phyloP scores from a whole-genome alignment of 495 filamentous ascomycete species.

The Daldinia vernicosa region DNA sequence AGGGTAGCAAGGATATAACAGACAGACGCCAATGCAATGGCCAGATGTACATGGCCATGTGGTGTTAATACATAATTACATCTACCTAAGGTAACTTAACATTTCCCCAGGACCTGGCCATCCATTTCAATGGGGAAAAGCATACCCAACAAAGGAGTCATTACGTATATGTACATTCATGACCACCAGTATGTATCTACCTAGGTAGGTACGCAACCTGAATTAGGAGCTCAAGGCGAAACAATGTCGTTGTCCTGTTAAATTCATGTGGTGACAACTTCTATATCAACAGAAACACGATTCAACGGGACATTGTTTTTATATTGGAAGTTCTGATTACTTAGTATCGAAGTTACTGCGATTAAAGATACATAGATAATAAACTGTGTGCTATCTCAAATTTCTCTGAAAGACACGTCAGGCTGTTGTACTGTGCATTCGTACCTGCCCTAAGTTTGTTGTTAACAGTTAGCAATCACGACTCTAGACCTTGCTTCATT shows the following conservation, averaged over 20 bases:
- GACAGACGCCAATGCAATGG: too few species aligned
- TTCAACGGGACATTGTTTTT: too few species aligned
- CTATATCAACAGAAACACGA: neutral
- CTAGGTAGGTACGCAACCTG: too few species aligned
- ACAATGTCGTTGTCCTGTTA: neutral
- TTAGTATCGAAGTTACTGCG: neutral
- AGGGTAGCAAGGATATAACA: too few species aligned
- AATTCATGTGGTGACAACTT: neutral
- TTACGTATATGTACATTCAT: neutral
- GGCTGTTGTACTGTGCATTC: neutral
- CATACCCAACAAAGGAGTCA: neutral
- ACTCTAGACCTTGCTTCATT: neutral
- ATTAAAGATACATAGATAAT: neutral
- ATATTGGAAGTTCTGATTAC: too few species aligned
- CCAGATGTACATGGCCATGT: too few species aligned
- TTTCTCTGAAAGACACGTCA: neutral
- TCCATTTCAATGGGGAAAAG: neutral
- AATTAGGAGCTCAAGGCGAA: neutral
- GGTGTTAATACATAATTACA: too few species aligned
- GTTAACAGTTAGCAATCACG: neutral
- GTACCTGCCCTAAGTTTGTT: neutral
- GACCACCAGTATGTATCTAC: too few species aligned
- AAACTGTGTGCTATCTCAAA: neutral
- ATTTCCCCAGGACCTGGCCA: too few species aligned
- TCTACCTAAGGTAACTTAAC: too few species aligned